Percentiles rank a stretch among this genome's conserved stretches.
Conservation (phyloP, 192 early-diverging fungal species). For the Rhizophagus clarus region DNA sequence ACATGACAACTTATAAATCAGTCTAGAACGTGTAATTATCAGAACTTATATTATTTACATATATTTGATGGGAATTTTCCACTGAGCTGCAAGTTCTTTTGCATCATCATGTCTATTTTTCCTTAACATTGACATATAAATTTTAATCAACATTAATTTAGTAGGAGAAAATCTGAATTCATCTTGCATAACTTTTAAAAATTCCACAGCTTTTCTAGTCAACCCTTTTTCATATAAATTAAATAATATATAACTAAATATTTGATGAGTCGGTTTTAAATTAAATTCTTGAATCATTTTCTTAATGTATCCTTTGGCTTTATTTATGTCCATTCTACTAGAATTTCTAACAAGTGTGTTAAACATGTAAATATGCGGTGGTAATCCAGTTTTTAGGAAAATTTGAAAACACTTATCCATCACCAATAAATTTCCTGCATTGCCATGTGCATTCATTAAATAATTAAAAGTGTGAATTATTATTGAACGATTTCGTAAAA, state of each 20-base stretch:
- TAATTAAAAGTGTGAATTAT: background rate
- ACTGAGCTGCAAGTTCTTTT: background rate
- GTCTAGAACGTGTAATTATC: too few relatives aligned
- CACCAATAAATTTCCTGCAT: background rate
- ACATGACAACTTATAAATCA: background rate
- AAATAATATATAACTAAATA: background rate
- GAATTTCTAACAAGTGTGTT: constrained; percentile 9
- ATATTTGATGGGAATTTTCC: background rate
- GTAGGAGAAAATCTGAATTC: background rate
- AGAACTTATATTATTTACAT: too few relatives aligned
- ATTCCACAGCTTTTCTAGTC: background rate
- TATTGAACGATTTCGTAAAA: background rate
- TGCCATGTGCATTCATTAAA: constrained; percentile 2
- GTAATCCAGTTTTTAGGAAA: background rate
- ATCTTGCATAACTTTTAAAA: background rate
- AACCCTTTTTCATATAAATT: background rate
- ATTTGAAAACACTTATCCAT: constrained; percentile 13
- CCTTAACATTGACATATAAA: constrained; percentile 7
- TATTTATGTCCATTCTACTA: background rate
- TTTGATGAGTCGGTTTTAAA: background rate
- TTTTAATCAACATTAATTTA: background rate
- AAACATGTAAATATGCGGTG: constrained; percentile 4
- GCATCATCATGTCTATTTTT: constrained; percentile 7
- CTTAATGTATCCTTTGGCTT: constrained; percentile 4
- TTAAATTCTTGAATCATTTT: background rate